Evolutionary conservation across 2,329 filamentous ascomycete genomes (phyloP).

Genomic region (Colletotrichum orbiculare): DNA sequence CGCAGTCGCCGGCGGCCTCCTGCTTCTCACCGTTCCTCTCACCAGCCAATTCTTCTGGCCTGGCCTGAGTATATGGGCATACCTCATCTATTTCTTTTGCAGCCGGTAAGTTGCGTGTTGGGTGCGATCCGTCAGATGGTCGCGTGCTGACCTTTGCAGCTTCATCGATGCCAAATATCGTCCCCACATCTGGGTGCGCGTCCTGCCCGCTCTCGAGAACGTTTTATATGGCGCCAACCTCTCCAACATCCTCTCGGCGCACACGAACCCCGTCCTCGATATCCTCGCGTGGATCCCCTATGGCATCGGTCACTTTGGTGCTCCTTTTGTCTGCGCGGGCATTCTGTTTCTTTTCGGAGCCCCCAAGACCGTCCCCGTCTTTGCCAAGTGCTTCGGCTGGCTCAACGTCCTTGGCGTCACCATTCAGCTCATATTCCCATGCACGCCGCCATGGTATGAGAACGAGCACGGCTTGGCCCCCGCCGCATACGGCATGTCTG

Average conservation of each 20-base stretch:
- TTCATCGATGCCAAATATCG: constrained; percentile 91
- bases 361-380: constrained; percentile 85
- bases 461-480: constrained; percentile 90
- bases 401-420: constrained; percentile 89
- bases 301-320: constrained; percentile 89
- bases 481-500: constrained; percentile 90
- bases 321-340: constrained; percentile 80
- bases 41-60: constrained; percentile 93
- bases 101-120: constrained; percentile 77
- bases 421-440: constrained; percentile 91
- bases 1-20: constrained; percentile 73
- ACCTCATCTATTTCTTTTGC: constrained; percentile 91
- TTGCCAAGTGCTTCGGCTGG: constrained; percentile 89
- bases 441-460: constrained; percentile 97
- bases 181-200: constrained; percentile 94
- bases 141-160: constrained; percentile 55
- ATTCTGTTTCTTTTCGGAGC: constrained; percentile 90
- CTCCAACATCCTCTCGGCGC: constrained; percentile 93
- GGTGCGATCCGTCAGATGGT: neutral
- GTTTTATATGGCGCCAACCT: constrained; percentile 96
- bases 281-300: constrained; percentile 94
- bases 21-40: constrained; percentile 81
- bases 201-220: constrained; percentile 93
- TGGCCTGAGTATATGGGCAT: constrained; percentile 84
- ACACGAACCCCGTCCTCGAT: constrained; percentile 85